Evolutionary conservation across 352 stramenopile species (phyloP).

Genomic region (Phytophthora chlamydospora): DNA sequence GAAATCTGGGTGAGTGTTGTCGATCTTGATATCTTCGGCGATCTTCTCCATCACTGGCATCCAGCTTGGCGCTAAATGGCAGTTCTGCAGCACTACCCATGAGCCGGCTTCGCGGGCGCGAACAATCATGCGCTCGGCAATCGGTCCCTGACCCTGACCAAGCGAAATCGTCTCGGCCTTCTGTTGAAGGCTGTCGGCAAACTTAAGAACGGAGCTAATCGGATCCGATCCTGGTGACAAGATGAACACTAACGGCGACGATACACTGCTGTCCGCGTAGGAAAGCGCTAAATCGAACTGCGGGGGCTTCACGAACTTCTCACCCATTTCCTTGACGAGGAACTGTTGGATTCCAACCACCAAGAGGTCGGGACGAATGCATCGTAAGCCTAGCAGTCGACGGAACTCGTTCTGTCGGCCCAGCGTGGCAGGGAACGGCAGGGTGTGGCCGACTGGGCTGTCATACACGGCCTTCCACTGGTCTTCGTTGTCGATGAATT

Average conservation of each 20-base stretch:
- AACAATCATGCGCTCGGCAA: constrained; percentile 90
- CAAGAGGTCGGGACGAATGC: constrained; percentile 86
- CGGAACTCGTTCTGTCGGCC: constrained; percentile 71
- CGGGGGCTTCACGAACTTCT: constrained; percentile 92
- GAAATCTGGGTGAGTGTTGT: constrained; percentile 90
- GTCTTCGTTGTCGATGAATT: constrained; percentile 80
- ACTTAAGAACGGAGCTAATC: constrained; percentile 92
- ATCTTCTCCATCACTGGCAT: constrained; percentile 95
- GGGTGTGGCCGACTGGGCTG: constrained; percentile 72
- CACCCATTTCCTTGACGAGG: constrained; percentile 89
- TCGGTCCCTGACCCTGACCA: constrained; percentile 91
- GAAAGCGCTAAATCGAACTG: constrained; percentile 90
- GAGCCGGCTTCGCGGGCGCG: constrained; percentile 79
- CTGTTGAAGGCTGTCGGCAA: constrained; percentile 74
- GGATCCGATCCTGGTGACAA: constrained; percentile 91
- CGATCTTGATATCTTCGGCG: constrained; percentile 78
- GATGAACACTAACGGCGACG: constrained; percentile 92
- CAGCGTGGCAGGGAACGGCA: constrained; percentile 78
- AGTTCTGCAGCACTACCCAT: constrained; percentile 94
- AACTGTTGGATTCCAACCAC: constrained; percentile 92
- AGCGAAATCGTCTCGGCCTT: constrained; percentile 92
- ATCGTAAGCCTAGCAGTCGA: constrained; percentile 77
- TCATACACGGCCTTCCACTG: constrained; percentile 92
- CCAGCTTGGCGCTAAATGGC: constrained; percentile 91
- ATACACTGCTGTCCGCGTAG: constrained; percentile 88